Conservation (phyloP, 2,329 filamentous ascomycete genomes). For the Cladosporium austrohemisphaericum region DNA sequence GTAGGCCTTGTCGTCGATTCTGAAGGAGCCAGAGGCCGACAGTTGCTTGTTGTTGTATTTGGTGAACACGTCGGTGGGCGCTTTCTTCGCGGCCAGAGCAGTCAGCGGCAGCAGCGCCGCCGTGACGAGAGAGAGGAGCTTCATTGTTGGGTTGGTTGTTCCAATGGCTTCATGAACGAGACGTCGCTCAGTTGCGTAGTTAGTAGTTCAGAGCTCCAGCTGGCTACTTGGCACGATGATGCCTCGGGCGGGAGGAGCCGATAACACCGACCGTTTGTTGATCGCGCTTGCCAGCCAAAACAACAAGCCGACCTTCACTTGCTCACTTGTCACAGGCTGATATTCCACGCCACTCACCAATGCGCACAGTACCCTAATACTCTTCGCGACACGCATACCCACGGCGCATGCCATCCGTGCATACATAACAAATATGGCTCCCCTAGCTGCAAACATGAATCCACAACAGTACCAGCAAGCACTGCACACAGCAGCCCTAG, state of each 20-base stretch:
- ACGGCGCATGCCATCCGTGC: slow-evolving; percentile 19
- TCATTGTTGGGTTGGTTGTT: slow-evolving; percentile 54
- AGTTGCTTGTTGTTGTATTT: slow-evolving; percentile 67
- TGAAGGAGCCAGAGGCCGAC: slow-evolving; percentile 54
- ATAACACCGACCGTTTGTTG: not conserved
- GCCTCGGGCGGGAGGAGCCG: slow-evolving; percentile 1
- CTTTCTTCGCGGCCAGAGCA: slow-evolving; percentile 62
- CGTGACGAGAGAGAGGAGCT: slow-evolving; percentile 60
- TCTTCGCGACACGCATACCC: slow-evolving; percentile 8
- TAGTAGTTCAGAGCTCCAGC: not conserved
- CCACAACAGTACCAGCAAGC: slow-evolving; percentile 45
- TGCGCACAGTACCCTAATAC: slow-evolving; percentile 15
- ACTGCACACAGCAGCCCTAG: slow-evolving; percentile 54
- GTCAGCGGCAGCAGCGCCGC: slow-evolving; percentile 56
- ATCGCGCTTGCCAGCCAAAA: slow-evolving; percentile 8
- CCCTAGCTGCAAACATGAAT: slow-evolving; percentile 17
- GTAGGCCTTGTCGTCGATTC: slow-evolving; percentile 74
- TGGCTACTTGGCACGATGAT: slow-evolving; percentile 8
- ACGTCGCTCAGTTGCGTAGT: too few relatives aligned
- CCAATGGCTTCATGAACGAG: slow-evolving; percentile 1
- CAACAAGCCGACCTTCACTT: not conserved
- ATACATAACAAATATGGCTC: slow-evolving; percentile 23
- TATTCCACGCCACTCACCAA: not conserved
- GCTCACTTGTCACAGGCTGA: not conserved
- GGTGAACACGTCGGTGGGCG: slow-evolving; percentile 60